Evolutionary conservation across 257 asterid species (phyloP), one percentile per base, ranked within the genome.

Genomic region (Nicotiana noctiflora): DNA sequence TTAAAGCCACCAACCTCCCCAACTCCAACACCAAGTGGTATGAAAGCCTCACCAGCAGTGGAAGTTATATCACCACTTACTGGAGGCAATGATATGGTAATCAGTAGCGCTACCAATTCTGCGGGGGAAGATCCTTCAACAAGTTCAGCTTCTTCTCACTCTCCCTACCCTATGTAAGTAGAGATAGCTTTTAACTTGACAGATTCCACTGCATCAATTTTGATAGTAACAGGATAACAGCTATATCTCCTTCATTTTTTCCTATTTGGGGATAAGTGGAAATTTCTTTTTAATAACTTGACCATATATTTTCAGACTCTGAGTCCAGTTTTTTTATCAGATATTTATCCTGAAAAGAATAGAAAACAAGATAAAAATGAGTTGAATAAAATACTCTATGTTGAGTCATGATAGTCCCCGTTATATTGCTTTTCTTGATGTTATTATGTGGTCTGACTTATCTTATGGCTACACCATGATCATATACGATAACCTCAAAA

Each of bases 1-100:
- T 86, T 89, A 85, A 91, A 90, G 86, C 96, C 96, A 49, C 93
- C 96, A 19, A 87, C 82, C 83, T 88, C 96, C 34, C 96, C 96
- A 31, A 86, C 87, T 61, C 93, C 96, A 65, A 84, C 89, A 32
- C 89, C 89, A 25, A 91, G 93, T 79, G 84, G 89, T 81, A 68
- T 84, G 34, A 88, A 68, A 82, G 49, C 82, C 84, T 63, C 81
- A 3, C 70, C 84, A 56, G 80, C 85, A 37, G 17, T 53, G 62
- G 88, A 83, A 75, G 85, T 31, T 63, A 59, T 80, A 81, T 46
- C 86, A 70, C 84, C 77, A 44, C 77, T 87, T 63, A 81, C 55
- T 17, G 85, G 49, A 32, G 89, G 87, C 79, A 83, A 83, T 44
- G 84, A 86, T 66, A 82, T 74, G 51, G 83, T 84, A 29, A 77